phyloP scores from a whole-genome alignment of 2,329 filamentous ascomycete genomes.

The Aspergillus clavatus region DNA sequence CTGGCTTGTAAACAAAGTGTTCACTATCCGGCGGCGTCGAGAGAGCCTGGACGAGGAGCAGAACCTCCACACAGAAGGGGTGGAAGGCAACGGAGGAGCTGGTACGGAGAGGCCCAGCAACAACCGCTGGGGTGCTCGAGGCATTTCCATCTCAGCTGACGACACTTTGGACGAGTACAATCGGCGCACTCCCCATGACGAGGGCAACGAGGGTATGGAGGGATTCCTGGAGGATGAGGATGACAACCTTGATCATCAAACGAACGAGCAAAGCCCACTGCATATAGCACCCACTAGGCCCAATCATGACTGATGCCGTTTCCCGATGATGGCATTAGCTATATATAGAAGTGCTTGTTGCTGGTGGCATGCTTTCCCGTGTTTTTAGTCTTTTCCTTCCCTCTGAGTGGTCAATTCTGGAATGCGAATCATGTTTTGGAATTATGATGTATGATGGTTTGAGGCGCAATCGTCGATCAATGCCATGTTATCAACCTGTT shows the following conservation, averaged over 20 bases:
- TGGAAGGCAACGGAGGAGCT: slow-evolving; percentile 19
- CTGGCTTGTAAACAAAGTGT: slow-evolving; percentile 75
- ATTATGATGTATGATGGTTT: not conserved
- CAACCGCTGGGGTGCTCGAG: slow-evolving; percentile 54
- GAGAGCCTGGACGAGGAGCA: slow-evolving; percentile 35
- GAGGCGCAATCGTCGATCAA: not conserved
- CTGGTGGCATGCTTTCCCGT: not conserved
- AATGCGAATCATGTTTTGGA: not conserved
- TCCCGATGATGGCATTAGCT: slow-evolving; percentile 3
- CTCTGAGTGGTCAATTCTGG: not conserved
- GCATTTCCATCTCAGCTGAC: slow-evolving; percentile 57
- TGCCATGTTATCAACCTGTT: not conserved
- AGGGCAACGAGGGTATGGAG: slow-evolving; percentile 12
- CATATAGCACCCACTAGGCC: not conserved
- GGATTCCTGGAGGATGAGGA: slow-evolving; percentile 22
- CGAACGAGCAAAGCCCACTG: slow-evolving; percentile 5
- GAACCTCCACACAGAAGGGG: slow-evolving; percentile 28
- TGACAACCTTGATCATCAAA: slow-evolving; percentile 4
- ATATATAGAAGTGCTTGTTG: slow-evolving; percentile 7
- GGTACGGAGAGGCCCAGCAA: slow-evolving; percentile 22
- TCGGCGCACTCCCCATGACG: slow-evolving; percentile 7
- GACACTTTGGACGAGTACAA: slow-evolving; percentile 39
- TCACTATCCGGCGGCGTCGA: slow-evolving; percentile 49
- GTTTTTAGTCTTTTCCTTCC: not conserved
- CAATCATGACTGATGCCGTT: not conserved